These are phyloP conservation scores for Mucor mucedo DNA, from an alignment of 371 early-diverging fungal genomes.

Conservation along the genomic window DNA sequence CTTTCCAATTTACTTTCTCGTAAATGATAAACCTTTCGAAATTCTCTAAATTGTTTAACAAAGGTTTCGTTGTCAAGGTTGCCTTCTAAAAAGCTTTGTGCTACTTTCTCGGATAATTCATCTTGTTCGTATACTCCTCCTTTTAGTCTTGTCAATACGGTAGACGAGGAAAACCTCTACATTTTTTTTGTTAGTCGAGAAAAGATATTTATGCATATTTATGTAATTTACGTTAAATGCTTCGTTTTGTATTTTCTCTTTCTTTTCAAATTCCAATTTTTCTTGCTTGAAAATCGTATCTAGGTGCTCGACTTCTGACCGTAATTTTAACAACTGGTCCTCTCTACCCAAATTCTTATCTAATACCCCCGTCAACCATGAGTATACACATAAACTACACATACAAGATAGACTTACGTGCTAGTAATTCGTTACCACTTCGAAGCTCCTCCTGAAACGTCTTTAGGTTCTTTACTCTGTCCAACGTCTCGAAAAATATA, in stretches of 20 bases:
- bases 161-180: constrained; percentile 65
- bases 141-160: constrained; percentile 58
- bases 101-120: constrained; percentile 65
- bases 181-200: neutral
- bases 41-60: constrained; percentile 63
- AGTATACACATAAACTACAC: neutral
- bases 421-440: constrained; percentile 62
- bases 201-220: too few species aligned
- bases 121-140: constrained; percentile 65
- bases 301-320: constrained; percentile 45
- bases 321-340: constrained; percentile 47
- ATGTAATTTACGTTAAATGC: constrained; percentile 55
- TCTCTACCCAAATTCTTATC: constrained; percentile 58
- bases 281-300: constrained; percentile 42
- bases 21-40: constrained; percentile 67
- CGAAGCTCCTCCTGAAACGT: constrained; percentile 59
- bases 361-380: constrained; percentile 18
- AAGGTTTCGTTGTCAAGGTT: constrained; percentile 62
- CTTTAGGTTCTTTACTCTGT: constrained; percentile 56
- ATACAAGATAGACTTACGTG: constrained; percentile 45
- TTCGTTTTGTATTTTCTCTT: constrained; percentile 59
- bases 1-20: constrained; percentile 65
- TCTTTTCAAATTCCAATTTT: constrained; percentile 51
- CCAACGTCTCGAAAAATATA: constrained; percentile 57
- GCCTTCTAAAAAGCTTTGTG: constrained; percentile 65